These are phyloP conservation scores for Fomitopsis schrenkii DNA, from an alignment of 1,284 basidiomycete genomes.

Conservation along the genomic window DNA sequence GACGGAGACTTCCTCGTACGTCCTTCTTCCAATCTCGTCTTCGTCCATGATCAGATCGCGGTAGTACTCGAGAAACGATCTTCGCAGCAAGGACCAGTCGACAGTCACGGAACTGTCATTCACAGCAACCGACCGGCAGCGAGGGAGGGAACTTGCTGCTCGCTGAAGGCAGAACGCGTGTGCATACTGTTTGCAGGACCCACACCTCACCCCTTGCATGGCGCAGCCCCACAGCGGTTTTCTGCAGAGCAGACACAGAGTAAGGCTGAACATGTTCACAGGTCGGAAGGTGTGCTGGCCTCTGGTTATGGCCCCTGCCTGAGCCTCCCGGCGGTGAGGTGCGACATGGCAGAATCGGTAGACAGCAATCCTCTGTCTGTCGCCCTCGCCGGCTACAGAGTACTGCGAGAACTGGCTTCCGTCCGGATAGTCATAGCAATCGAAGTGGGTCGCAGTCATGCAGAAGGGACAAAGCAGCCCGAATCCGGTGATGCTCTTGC, in stretches of 20 bases:
- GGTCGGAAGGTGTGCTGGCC: slow-evolving; percentile 46
- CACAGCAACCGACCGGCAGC: slow-evolving; percentile 35
- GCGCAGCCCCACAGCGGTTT: slow-evolving; percentile 70
- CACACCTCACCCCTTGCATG: slow-evolving; percentile 62
- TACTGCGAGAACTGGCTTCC: slow-evolving; percentile 58
- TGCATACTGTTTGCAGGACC: slow-evolving; percentile 55
- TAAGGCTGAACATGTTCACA: slow-evolving; percentile 69
- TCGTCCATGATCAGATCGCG: slow-evolving; percentile 37
- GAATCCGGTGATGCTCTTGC: slow-evolving; percentile 48
- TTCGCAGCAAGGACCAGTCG: slow-evolving; percentile 41
- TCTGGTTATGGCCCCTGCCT: slow-evolving; percentile 22
- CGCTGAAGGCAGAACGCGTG: slow-evolving; percentile 51
- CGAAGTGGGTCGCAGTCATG: slow-evolving; percentile 61
- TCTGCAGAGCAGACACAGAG: slow-evolving; percentile 62
- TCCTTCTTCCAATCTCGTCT: slow-evolving; percentile 39
- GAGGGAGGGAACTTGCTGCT: slow-evolving; percentile 22
- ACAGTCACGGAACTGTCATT: slow-evolving; percentile 50
- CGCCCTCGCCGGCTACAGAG: slow-evolving; percentile 36
- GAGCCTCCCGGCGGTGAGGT: slow-evolving; percentile 26
- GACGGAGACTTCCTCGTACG: slow-evolving; percentile 69
- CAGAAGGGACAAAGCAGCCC: slow-evolving; percentile 65
- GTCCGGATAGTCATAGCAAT: slow-evolving; percentile 68
- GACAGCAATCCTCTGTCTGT: slow-evolving; percentile 52
- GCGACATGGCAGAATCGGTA: slow-evolving; percentile 54
- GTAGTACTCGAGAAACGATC: slow-evolving; percentile 53